These are phyloP conservation scores for Daldinia loculata DNA, from an alignment of 495 filamentous ascomycete species.

Conservation along the genomic window DNA sequence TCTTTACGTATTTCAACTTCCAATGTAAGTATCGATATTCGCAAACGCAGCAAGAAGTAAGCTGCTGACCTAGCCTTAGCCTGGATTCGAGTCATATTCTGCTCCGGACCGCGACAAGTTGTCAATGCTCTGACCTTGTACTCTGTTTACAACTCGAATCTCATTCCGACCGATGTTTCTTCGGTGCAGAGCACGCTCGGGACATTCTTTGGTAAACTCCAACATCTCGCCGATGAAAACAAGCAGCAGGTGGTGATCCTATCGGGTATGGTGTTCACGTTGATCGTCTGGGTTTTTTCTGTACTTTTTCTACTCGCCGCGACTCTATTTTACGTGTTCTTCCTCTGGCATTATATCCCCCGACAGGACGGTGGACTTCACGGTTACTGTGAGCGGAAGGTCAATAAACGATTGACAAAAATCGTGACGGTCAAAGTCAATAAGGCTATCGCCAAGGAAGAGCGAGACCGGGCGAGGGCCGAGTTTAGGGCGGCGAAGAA, in stretches of 20 bases:
- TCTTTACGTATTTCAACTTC: conserved; percentile 95
- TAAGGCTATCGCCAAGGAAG: conserved; percentile 82
- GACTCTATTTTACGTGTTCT: conserved; percentile 79
- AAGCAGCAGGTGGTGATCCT: conserved; percentile 81
- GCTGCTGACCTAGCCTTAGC: conserved; percentile 55
- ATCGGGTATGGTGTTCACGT: conserved; percentile 88
- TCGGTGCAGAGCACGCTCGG: conserved; percentile 65
- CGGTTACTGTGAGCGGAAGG: conserved; percentile 87
- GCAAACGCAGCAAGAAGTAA: background rate
- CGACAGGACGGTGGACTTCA: conserved; percentile 76
- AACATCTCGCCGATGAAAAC: conserved; percentile 72
- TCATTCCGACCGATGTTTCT: conserved; percentile 57
- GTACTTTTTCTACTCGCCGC: conserved; percentile 77
- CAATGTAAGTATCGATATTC: conserved; percentile 66
- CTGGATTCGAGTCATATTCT: conserved; percentile 87
- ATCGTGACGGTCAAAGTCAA: conserved; percentile 86
- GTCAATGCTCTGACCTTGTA: conserved; percentile 89
- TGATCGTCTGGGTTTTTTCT: conserved; percentile 88
- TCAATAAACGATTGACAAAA: conserved; percentile 78
- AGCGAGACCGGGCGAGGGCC: conserved; percentile 63
- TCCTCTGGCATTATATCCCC: conserved; percentile 90
- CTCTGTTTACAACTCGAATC: conserved; percentile 72
- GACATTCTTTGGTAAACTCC: conserved; percentile 80
- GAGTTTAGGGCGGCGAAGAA: conserved; percentile 66
- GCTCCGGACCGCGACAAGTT: conserved; percentile 88